Conservation (phyloP, 1,284 basidiomycete species). For the Coniferiporia sulphurascens region DNA sequence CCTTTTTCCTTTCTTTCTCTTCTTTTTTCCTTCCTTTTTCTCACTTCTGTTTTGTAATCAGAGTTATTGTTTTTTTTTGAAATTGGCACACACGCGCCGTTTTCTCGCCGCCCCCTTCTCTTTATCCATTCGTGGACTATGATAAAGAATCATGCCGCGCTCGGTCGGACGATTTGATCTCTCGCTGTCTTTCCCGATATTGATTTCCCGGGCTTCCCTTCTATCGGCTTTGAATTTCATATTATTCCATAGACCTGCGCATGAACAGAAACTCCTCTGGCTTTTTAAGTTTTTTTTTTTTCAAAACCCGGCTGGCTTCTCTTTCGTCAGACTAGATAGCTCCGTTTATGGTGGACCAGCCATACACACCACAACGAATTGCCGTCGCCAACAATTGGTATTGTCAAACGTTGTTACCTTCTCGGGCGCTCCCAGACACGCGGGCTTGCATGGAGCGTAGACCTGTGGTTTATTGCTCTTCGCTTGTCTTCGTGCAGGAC, state of each 20-base stretch:
- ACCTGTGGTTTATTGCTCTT: neutral
- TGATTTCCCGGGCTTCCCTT: neutral
- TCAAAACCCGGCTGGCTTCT: neutral
- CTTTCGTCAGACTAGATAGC: neutral
- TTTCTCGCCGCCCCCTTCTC: constrained; percentile 4
- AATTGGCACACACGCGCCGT: constrained; percentile 10
- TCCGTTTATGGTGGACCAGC: neutral
- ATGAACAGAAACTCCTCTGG: neutral
- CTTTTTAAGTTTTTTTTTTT: neutral
- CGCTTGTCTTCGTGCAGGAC: constrained; percentile 7
- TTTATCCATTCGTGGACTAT: constrained; percentile 2
- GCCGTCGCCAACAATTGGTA: neutral
- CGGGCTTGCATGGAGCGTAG: neutral
- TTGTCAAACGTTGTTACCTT: neutral
- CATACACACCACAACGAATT: neutral
- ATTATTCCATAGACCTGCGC: neutral
- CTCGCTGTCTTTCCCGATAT: neutral
- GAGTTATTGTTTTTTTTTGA: too few species aligned
- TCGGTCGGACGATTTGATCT: neutral
- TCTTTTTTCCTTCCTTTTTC: too few species aligned
- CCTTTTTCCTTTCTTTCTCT: too few species aligned
- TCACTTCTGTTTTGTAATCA: too few species aligned
- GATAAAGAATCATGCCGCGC: neutral
- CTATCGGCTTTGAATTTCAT: neutral
- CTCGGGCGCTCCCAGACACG: neutral